A percentile compares a stretch with the other conserved stretches of the same genome.
phyloP scores from a whole-genome alignment of 257 asterid genomes.

The Forsythia viridissima region DNA sequence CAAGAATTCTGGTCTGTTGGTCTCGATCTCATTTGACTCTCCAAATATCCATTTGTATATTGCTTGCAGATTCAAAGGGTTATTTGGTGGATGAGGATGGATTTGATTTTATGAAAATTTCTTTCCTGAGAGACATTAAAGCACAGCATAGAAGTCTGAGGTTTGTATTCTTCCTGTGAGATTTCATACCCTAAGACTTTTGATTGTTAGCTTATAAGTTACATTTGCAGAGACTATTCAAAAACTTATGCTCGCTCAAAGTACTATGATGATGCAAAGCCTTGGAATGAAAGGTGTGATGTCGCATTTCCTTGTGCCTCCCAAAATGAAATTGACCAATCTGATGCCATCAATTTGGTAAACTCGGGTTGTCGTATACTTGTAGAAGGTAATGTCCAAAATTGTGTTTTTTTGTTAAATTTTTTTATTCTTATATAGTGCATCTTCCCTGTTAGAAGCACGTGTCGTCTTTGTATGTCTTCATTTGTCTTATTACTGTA shows the following conservation, averaged over 20 bases:
- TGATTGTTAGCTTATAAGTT: constrained; percentile 30
- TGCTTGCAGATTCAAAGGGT: constrained; percentile 81
- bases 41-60: constrained; percentile 24
- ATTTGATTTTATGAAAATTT: constrained; percentile 88
- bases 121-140: constrained; percentile 85
- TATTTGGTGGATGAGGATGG: constrained; percentile 98
- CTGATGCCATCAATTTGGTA: constrained; percentile 87
- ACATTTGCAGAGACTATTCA: constrained; percentile 83
- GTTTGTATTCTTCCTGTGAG: constrained; percentile 37
- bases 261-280: constrained; percentile 89
- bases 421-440: neutral
- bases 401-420: constrained; percentile 2
- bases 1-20: neutral
- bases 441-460: neutral
- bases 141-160: constrained; percentile 92
- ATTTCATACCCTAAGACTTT: constrained; percentile 1
- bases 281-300: constrained; percentile 96
- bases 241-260: constrained; percentile 96
- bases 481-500: constrained; percentile 19
- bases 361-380: constrained; percentile 86
- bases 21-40: constrained; percentile 10
- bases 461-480: neutral
- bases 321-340: constrained; percentile 89
- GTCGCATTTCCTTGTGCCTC: constrained; percentile 96
- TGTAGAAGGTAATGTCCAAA: constrained; percentile 70